Conservation (phyloP, 345 rosid species). For the Arabidopsis thaliana region TAIR10.1 NC_003076.8:26355001-26355500, state of each 20-base stretch:
- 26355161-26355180: slow-evolving; percentile 24
- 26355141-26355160: slow-evolving; percentile 15
- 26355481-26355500: background rate
- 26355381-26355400: background rate
- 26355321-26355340: background rate
- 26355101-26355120: slow-evolving; percentile 30
- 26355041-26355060: slow-evolving; percentile 18
- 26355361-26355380: background rate
- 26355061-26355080: slow-evolving; percentile 35
- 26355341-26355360: background rate
- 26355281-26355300: background rate
- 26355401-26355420: background rate
- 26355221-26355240: background rate
- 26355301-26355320: background rate
- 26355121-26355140: slow-evolving; percentile 17
- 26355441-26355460: background rate
- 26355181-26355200: slow-evolving; percentile 3
- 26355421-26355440: background rate
- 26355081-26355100: slow-evolving; percentile 21
- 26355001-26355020: slow-evolving; percentile 38
- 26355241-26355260: background rate
- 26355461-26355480: background rate
- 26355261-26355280: background rate
- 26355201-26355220: background rate
- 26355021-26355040: slow-evolving; percentile 21